A percentile compares a stretch with the other conserved stretches of the same genome.
Conservation (phyloP, 305 asterid species). For the Fraxinus greggii region DNA sequence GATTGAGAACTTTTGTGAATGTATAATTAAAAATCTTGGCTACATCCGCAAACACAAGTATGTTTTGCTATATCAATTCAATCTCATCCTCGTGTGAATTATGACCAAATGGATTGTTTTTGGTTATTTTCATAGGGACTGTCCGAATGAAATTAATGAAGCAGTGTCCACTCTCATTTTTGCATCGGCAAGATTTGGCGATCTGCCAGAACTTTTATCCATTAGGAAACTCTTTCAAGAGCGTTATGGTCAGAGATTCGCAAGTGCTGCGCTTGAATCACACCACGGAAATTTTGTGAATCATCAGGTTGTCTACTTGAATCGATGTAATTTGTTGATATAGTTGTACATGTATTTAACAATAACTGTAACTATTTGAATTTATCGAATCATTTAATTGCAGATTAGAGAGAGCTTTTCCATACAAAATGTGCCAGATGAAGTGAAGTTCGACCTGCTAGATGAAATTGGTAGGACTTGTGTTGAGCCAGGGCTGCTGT, state of each 20-base stretch:
- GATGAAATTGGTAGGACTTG: constrained; percentile 48
- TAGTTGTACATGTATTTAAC: neutral
- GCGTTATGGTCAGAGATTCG: constrained; percentile 58
- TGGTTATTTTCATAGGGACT: constrained; percentile 46
- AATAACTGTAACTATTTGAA: neutral
- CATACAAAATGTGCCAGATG: constrained; percentile 45
- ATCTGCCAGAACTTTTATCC: constrained; percentile 65
- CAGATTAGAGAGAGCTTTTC: constrained; percentile 51
- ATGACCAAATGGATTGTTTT: neutral
- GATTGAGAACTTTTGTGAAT: constrained; percentile 58
- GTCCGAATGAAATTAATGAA: constrained; percentile 73
- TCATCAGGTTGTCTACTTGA: constrained; percentile 43
- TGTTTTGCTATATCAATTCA: neutral
- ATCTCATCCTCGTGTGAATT: neutral
- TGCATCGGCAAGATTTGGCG: constrained; percentile 81
- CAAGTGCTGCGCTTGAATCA: constrained; percentile 49
- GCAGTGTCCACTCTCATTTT: constrained; percentile 69
- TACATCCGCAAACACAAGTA: constrained; percentile 67
- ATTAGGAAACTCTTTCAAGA: constrained; percentile 57
- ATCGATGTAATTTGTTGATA: neutral
- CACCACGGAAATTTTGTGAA: constrained; percentile 66
- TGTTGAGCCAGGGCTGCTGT: constrained; percentile 41
- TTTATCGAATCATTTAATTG: neutral
- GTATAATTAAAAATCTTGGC: constrained; percentile 42
- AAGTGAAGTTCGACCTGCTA: constrained; percentile 52